Evolutionary conservation across 345 rosid species (phyloP).

Genomic region (Anastatica hierochuntica): DNA sequence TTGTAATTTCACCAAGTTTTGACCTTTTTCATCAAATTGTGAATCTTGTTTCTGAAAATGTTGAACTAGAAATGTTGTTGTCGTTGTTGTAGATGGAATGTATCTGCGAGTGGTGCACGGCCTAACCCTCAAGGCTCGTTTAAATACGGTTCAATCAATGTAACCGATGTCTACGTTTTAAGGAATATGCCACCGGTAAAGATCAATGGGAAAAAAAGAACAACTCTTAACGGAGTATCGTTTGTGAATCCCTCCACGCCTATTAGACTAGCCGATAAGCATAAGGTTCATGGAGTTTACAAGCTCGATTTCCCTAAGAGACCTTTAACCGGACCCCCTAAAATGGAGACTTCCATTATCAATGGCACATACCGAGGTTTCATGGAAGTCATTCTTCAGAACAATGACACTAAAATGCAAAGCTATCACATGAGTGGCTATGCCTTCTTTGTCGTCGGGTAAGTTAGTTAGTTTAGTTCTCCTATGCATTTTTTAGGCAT

Average conservation of each 20-base stretch:
- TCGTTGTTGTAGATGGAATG: constrained; percentile 71
- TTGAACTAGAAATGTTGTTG: neutral
- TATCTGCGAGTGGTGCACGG: constrained; percentile 95
- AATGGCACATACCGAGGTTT: constrained; percentile 92
- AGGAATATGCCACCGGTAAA: constrained; percentile 63
- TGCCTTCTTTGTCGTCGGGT: constrained; percentile 92
- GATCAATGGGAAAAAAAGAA: constrained; percentile 53
- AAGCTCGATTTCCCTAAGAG: constrained; percentile 82
- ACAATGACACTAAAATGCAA: constrained; percentile 91
- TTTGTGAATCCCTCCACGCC: constrained; percentile 88
- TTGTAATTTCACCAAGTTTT: neutral
- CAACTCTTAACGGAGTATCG: constrained; percentile 77
- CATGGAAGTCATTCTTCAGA: constrained; percentile 90
- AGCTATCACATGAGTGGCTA: constrained; percentile 92
- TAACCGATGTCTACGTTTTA: constrained; percentile 72
- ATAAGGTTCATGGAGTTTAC: constrained; percentile 68
- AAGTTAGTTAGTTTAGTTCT: constrained; percentile 18
- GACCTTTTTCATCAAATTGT: neutral
- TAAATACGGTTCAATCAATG: constrained; percentile 90
- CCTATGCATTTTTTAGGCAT: too few relatives aligned
- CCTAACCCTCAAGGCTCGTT: constrained; percentile 98
- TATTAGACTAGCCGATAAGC: constrained; percentile 82
- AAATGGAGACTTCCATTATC: constrained; percentile 62
- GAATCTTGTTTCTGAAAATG: too few relatives aligned
- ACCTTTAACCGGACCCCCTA: constrained; percentile 75